Conservation (phyloP, 106 monocot species). For the Gastrodia elata region DNA sequence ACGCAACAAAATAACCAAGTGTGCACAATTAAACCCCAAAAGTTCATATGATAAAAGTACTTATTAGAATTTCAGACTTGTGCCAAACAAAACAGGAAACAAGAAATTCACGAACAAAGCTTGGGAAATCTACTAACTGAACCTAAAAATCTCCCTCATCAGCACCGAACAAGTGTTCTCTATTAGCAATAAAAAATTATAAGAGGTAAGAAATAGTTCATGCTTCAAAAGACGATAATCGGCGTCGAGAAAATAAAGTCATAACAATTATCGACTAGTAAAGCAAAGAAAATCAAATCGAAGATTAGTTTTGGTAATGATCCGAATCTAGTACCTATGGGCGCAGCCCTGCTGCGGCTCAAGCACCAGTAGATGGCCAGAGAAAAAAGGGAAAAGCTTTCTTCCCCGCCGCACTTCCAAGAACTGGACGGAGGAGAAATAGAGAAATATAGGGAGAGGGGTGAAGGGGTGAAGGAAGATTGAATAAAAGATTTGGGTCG, state of each 20-base stretch:
- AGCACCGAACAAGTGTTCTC: neutral
- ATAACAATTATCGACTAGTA: neutral
- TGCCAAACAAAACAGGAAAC: neutral
- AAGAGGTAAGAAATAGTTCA: no score
- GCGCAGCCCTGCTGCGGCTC: neutral
- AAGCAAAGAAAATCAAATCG: slow-evolving; percentile 1
- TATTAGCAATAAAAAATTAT: no score
- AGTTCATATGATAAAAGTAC: no score
- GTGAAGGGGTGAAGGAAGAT: neutral
- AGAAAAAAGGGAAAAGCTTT: neutral
- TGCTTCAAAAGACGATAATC: neutral
- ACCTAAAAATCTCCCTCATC: neutral
- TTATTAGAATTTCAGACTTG: no score
- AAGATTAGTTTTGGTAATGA: neutral
- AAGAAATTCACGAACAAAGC: neutral
- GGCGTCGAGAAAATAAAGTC: neutral
- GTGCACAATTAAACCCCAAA: neutral
- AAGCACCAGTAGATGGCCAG: neutral
- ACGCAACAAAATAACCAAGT: neutral
- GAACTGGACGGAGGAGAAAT: neutral
- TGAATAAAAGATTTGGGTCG: neutral
- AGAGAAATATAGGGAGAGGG: neutral
- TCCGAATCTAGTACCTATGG: slow-evolving; percentile 1
- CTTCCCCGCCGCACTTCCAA: neutral
- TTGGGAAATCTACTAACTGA: neutral